A percentile compares a stretch with the other conserved stretches of the same genome.
phyloP scores from a whole-genome alignment of 306 rosid species.

The Mucuna pruriens region DNA sequence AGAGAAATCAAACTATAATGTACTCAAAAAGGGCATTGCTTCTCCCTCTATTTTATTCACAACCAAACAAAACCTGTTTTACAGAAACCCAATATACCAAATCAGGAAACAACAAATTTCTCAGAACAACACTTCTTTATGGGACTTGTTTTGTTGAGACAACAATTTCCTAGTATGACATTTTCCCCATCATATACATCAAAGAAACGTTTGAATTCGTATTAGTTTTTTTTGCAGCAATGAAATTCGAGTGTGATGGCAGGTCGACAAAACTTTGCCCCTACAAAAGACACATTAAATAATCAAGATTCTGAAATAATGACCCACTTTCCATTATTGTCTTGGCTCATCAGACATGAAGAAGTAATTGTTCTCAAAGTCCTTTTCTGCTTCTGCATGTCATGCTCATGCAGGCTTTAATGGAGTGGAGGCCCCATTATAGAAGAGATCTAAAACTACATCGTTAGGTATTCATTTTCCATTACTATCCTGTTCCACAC shows the following conservation, averaged over 20 bases:
- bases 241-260: neutral
- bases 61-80: slow-evolving; percentile 21
- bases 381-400: slow-evolving; percentile 24
- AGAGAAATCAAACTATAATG: neutral
- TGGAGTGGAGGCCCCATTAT: slow-evolving; percentile 29
- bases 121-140: neutral
- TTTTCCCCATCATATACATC: neutral
- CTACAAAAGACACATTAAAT: neutral
- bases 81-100: slow-evolving; percentile 14
- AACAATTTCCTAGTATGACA: neutral
- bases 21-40: slow-evolving; percentile 5
- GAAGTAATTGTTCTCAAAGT: slow-evolving; percentile 16
- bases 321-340: slow-evolving; percentile 41
- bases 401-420: slow-evolving; percentile 28
- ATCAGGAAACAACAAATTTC: slow-evolving; percentile 1
- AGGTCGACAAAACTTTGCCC: neutral
- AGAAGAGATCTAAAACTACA: neutral
- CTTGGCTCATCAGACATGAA: neutral
- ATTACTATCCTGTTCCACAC: neutral
- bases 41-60: slow-evolving; percentile 25
- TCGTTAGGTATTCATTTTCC: neutral
- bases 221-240: neutral
- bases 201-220: neutral
- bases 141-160: neutral
- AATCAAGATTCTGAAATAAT: neutral